Base-by-base conservation (phyloP, 1,284 basidiomycete species). In the Peniophora sp. region DNA sequence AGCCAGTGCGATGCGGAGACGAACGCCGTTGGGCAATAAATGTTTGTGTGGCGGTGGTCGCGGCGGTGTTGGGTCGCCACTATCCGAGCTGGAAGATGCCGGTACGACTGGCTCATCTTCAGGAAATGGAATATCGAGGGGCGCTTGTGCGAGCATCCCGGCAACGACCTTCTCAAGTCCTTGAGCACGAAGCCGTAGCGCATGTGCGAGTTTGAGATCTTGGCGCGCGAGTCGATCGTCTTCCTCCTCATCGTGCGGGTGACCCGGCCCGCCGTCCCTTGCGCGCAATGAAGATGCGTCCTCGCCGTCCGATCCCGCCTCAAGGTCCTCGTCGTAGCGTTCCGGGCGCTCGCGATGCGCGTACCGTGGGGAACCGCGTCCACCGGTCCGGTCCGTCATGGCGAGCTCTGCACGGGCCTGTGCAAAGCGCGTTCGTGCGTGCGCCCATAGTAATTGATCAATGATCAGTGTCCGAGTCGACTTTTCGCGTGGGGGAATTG, bases 381-480 rank as follows among this genome's bases (percentile, higher is more conserved):
- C 85, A 12, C 85, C 85, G 1, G 85, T 83, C 54, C 79, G 78
- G 64, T 87, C 80, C n/a, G 83, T 79, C 82, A 90, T 83, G 47
- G 86, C 81, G 23, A 91, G 76, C 63, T 89, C 88, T 37, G 85
- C 85, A 24, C 87, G 77, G 2, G 84, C 88, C 62, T 89, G 87
- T 10, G 83, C 80, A 57, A 88, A 85, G 52, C 88, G 78, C n/a
- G 88, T 88, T 53, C 83, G 74, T 3, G 76, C 80, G 65, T 91
- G 88, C 3, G 85, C 83, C 86, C 85, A 90, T 51, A 90, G 70
- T 71, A 88, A 78, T 65, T 91, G 85, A 65, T 91, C 88, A 52
- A 91, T 79, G 57, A 91, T 90, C 48, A 91, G 73, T 18, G 84
- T 91, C 51, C 84, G 72, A 24, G 84, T 89, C 42, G 81, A 88